A percentile compares a stretch with the other conserved stretches of the same genome.
These are phyloP conservation scores for Alloascoidea hylecoeti DNA, from an alignment of 805 yeast genomes.

Conservation along the genomic window DNA sequence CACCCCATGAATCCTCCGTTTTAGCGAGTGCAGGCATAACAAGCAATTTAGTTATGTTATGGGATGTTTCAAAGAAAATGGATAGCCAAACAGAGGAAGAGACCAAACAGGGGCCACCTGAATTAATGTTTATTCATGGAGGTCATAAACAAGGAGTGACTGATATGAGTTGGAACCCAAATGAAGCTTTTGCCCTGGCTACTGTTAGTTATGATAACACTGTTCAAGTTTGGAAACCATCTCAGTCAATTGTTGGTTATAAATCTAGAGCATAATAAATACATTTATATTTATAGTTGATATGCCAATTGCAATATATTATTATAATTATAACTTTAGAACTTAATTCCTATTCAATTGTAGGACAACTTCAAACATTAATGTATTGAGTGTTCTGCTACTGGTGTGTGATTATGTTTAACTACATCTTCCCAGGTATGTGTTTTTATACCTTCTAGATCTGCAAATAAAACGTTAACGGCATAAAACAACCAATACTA, in stretches of 20 bases:
- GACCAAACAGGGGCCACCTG: slow-evolving; percentile 13
- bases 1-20: slow-evolving; percentile 35
- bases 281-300: too few species aligned
- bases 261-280: too few species aligned
- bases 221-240: slow-evolving; percentile 77
- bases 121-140: slow-evolving; percentile 50
- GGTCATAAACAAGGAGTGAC: slow-evolving; percentile 85
- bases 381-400: too few species aligned
- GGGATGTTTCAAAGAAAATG: slow-evolving; percentile 29
- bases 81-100: slow-evolving; percentile 6
- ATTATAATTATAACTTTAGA: too few species aligned
- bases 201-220: slow-evolving; percentile 79
- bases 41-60: slow-evolving; percentile 47
- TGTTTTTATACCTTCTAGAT: too few species aligned
- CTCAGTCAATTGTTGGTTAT: slow-evolving; percentile 18
- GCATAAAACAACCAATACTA: too few species aligned
- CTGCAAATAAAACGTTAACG: too few species aligned
- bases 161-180: slow-evolving; percentile 73
- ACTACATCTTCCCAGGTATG: too few species aligned
- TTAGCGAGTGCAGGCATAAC: slow-evolving; percentile 55
- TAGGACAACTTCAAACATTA: too few species aligned
- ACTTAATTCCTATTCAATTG: too few species aligned
- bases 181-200: slow-evolving; percentile 54
- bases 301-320: too few species aligned
- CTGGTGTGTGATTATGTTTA: too few species aligned